A percentile compares a stretch with the other conserved stretches of the same genome.
Evolutionary conservation across 176 grass and related monocot species (phyloP).

Genomic region (Oryza meridionalis): DNA sequence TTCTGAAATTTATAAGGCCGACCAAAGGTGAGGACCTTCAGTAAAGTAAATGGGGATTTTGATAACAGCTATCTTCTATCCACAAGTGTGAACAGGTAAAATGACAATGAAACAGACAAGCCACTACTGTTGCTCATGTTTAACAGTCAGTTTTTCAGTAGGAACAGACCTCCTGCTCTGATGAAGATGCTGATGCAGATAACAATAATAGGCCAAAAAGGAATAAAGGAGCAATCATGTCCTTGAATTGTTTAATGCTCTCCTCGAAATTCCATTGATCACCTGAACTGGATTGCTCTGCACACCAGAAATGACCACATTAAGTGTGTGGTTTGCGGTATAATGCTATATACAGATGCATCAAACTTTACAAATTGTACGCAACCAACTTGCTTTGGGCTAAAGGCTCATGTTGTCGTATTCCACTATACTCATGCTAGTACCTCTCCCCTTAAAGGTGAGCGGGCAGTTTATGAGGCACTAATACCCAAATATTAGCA

Average conservation of each 20-base stretch:
- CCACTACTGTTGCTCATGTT: neutral
- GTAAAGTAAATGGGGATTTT: constrained; percentile 13
- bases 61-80: neutral
- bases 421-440: too few relatives aligned
- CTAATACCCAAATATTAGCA: neutral
- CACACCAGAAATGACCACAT: constrained; percentile 29
- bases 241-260: constrained; percentile 60
- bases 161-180: constrained; percentile 56
- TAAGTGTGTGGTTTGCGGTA: neutral
- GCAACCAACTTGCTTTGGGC: too few relatives aligned
- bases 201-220: constrained; percentile 67
- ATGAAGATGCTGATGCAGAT: constrained; percentile 41
- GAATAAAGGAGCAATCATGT: constrained; percentile 57
- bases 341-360: neutral
- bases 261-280: constrained; percentile 58
- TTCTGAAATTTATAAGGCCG: constrained; percentile 24
- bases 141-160: constrained; percentile 4
- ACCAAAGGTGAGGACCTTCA: constrained; percentile 19
- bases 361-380: constrained; percentile 18
- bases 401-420: too few relatives aligned
- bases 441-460: neutral
- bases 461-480: neutral
- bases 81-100: constrained; percentile 1
- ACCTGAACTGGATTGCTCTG: constrained; percentile 65
- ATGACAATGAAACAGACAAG: constrained; percentile 2